Evolutionary conservation across 2,329 filamentous ascomycete genomes (phyloP), one percentile per base, ranked within the genome.

Genomic region (Fusarium devonianum): DNA sequence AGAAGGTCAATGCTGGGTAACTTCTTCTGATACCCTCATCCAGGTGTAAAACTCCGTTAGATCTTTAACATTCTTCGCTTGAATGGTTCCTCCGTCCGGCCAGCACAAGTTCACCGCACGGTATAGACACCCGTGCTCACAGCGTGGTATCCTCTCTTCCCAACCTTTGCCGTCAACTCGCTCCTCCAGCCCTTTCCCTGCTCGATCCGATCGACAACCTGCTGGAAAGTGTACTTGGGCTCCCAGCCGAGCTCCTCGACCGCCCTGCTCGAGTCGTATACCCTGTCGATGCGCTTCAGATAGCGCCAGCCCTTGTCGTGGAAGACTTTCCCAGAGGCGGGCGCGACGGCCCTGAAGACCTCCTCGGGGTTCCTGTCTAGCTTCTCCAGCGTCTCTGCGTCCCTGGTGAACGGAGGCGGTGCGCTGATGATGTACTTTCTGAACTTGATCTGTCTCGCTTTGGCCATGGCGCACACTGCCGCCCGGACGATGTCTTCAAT

Each of bases 101-200:
- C n/a, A n/a, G n/a, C n/a, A 2, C 21, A 16, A 7, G 7, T 30
- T 67, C 59, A 68, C 30, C 69, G 58, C 10, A 64, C 57, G 3
- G 75, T 78, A 35, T 78, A 78, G 5, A 78, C 69, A 0, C 76
- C 76, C 2, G 73, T 76, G 7, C 69, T 67, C 1, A 69, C 66
- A 13, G 67, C 68, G 49, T 79, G 76, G 51, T 79, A 79, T 2
- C 76, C 76, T 57, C 67, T 73, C 63, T 68, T 75, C 0, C 76
- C 76, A 3, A 79, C 73, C 49, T 53, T 61, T 1, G 51, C 44
- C 1, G 70, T 70, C 57, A 79, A 44, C 37, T 71, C 67, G 43
- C 76, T 78, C 57, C 63, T 62, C 70, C 69, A 72, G 25, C 70
- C 66, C 49, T 73, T 65, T 0, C 74, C 74, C 7, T 58, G 51